phyloP scores from a whole-genome alignment of 177 flowering plant genomes.

The Vitis hybrid region DNA sequence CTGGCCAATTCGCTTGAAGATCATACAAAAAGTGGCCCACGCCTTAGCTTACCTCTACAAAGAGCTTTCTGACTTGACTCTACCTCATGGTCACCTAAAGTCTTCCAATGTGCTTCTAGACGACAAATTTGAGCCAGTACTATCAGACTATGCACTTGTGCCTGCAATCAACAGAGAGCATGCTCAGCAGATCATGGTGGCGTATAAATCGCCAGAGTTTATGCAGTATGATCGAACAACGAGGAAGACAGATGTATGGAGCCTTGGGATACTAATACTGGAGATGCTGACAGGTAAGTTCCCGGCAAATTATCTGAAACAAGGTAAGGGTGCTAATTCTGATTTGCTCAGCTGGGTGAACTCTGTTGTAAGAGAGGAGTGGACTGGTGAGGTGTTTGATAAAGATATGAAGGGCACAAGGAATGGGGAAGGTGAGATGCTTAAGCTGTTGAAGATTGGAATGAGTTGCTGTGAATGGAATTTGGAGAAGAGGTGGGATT shows the following conservation, averaged over 20 bases:
- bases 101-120: conserved; percentile 57
- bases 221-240: conserved; percentile 21
- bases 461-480: conserved; percentile 50
- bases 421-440: conserved; percentile 45
- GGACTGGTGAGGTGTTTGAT: conserved; percentile 61
- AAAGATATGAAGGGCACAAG: conserved; percentile 34
- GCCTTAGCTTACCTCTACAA: conserved; percentile 44
- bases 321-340: conserved; percentile 25
- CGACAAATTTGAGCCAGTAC: conserved; percentile 25
- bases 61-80: conserved; percentile 28
- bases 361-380: conserved; percentile 55
- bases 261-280: conserved; percentile 54
- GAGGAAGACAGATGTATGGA: conserved; percentile 51
- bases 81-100: conserved; percentile 59
- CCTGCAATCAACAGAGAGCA: conserved; percentile 40
- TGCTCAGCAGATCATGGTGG: conserved; percentile 47
- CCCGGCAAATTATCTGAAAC: conserved; percentile 42
- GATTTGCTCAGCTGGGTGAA: conserved; percentile 55
- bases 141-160: conserved; percentile 35
- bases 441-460: conserved; percentile 53
- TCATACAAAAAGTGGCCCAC: conserved; percentile 47
- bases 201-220: conserved; percentile 58
- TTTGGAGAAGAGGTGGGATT: conserved; percentile 41
- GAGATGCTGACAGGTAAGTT: conserved; percentile 58
- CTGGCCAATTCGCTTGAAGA: conserved; percentile 51